Base-by-base conservation (phyloP, 768 basidiomycete genomes). In the Macrolepiota fuliginosa region DNA sequence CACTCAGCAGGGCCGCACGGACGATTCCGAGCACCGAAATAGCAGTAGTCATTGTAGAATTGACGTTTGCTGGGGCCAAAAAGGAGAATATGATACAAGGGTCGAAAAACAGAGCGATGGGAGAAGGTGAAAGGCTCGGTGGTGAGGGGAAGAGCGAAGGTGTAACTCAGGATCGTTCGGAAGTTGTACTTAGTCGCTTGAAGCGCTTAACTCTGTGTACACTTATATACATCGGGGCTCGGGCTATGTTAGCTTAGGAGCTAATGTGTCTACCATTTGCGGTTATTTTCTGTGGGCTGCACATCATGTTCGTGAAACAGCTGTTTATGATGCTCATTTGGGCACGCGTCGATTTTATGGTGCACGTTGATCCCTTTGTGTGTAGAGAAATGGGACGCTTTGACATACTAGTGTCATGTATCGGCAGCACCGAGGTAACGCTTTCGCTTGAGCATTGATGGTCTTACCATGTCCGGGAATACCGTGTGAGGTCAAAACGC, bases 1-100 rank as follows among this genome's bases (percentile, higher is more conserved):
- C 42, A 61, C 59, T 61, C 19, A 61, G 24, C 40, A 53, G 32
- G 40, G 35, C 19, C 15, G 42, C 52, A 15, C 59, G 51, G 45
- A 19, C 32, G 46, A 61, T 54, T 36, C 53, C 53, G n/a, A 46
- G 52, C 24, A 19, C 19, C 22, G 52, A 25, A n/a, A 32, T 42
- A 22, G 49, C 17, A 36, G 29, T 19, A 7, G 42, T 1, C 51
- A 54, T 61, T 25, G 29, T 37, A 29, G 19, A 22, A 10, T 37
- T 9, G 42, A 19, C 13, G 22, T 9, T 46, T 11, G 27, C 32
- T n/a, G 56, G 22, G 25, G 11, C 24, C 27, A 24, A 46, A 17
- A 15, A 42, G 37, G 36, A 19, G 19, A 19, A 37, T 32, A 35
- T 53, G 32, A 19, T 37, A 19, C 57, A 58, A n/a, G 13, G 29